Percentiles rank a stretch among this genome's conserved stretches.
Evolutionary conservation across 306 rosid species (phyloP).

Genomic region (Vigna angularis): DNA sequence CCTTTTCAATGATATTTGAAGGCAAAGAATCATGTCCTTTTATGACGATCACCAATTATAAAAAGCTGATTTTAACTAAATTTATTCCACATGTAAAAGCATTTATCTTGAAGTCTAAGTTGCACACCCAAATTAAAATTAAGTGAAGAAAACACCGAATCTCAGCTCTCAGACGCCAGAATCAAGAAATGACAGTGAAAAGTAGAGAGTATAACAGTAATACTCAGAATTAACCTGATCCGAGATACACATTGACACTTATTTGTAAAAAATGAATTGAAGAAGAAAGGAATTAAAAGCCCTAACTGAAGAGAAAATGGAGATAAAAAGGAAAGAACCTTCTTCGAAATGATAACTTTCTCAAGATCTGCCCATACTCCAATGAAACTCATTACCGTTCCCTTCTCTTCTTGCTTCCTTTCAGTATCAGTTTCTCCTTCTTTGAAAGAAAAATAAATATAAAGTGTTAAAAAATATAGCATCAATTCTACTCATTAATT

Average conservation of each 20-base stretch:
- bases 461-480: too few relatives aligned
- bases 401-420: background rate
- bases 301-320: background rate
- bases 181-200: background rate
- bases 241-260: background rate
- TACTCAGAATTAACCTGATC: background rate
- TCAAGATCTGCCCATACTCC: constrained; percentile 35
- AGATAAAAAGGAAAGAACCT: background rate
- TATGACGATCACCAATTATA: constrained; percentile 2
- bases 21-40: background rate
- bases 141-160: background rate
- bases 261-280: background rate
- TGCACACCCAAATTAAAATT: background rate
- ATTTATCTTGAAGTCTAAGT: constrained; percentile 1
- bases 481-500: too few relatives aligned
- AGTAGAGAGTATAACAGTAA: too few relatives aligned
- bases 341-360: constrained; percentile 33
- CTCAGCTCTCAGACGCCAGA: background rate
- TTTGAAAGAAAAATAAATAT: too few relatives aligned
- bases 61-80: background rate
- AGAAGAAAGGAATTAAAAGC: background rate
- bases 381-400: constrained; percentile 8
- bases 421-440: too few relatives aligned
- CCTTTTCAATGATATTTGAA: constrained; percentile 7
- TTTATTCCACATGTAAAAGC: background rate